A percentile compares a stretch with the other conserved stretches of the same genome.
Evolutionary conservation across 495 filamentous ascomycete species (phyloP).

Genomic region (Aspergillus sclerotioniger): DNA sequence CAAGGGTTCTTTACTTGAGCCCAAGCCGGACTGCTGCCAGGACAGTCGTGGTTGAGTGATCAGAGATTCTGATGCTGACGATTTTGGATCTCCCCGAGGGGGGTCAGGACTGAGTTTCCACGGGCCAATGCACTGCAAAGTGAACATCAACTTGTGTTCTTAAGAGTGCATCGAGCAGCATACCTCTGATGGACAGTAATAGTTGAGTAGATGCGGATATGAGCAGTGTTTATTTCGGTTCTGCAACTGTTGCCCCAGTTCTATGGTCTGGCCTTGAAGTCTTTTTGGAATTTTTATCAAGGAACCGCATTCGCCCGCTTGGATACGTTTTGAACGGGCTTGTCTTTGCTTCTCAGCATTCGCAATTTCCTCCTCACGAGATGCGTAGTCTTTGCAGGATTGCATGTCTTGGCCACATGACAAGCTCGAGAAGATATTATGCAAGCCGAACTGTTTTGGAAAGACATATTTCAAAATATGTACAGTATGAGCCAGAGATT

Average conservation of each 20-base stretch:
- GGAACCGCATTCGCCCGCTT: slow-evolving; percentile 15
- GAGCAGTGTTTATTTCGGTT: slow-evolving; percentile 69
- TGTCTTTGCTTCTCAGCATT: slow-evolving; percentile 17
- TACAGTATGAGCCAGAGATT: slow-evolving; percentile 51
- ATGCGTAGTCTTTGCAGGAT: slow-evolving; percentile 75
- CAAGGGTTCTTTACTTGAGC: background rate
- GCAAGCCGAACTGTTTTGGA: slow-evolving; percentile 82
- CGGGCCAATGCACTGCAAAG: slow-evolving; percentile 29
- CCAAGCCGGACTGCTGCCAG: background rate
- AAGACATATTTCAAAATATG: slow-evolving; percentile 92
- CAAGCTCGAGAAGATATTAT: slow-evolving; percentile 81
- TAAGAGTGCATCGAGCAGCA: slow-evolving; percentile 14
- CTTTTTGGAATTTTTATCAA: slow-evolving; percentile 65
- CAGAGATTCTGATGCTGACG: slow-evolving; percentile 23
- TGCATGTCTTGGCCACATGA: slow-evolving; percentile 62
- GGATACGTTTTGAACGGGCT: background rate
- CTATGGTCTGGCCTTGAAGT: slow-evolving; percentile 58
- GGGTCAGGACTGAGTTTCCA: slow-evolving; percentile 24
- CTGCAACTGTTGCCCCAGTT: slow-evolving; percentile 67
- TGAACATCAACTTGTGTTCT: slow-evolving; percentile 8
- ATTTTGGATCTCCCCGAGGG: slow-evolving; percentile 8
- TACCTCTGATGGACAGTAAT: slow-evolving; percentile 72
- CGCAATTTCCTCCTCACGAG: slow-evolving; percentile 81
- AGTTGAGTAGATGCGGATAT: slow-evolving; percentile 69
- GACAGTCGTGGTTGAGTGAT: slow-evolving; percentile 29